Percentiles rank a stretch among this genome's conserved stretches.
These are phyloP conservation scores for Spiromastix sp. DNA, from an alignment of 2,329 filamentous ascomycete species.

Conservation along the genomic window DNA sequence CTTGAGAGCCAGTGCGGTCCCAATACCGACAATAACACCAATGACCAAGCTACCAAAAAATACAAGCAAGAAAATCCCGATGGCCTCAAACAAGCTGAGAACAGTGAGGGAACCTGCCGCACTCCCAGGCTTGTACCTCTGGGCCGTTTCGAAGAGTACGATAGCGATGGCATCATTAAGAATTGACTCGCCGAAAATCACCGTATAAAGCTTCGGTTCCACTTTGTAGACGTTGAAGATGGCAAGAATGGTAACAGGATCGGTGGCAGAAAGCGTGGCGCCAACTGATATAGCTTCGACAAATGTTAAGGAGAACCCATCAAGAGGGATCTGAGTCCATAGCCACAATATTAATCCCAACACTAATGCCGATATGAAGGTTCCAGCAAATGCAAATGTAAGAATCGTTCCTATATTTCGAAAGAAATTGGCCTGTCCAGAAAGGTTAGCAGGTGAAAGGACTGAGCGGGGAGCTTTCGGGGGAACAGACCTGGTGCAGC, in stretches of 20 bases:
- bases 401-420: conserved; percentile 94
- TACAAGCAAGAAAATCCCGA: conserved; percentile 87
- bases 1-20: conserved; percentile 79
- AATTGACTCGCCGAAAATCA: conserved; percentile 98
- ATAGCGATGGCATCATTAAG: conserved; percentile 97
- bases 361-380: conserved; percentile 93
- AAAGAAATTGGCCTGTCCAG: conserved; percentile 75
- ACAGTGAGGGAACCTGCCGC: conserved; percentile 61
- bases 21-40: conserved; percentile 76
- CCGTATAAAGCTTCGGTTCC: conserved; percentile 94
- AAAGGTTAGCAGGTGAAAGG: conserved; percentile 4
- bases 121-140: conserved; percentile 73
- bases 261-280: conserved; percentile 90
- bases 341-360: conserved; percentile 80
- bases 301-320: conserved; percentile 77
- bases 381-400: conserved; percentile 94
- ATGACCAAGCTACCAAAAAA: conserved; percentile 93
- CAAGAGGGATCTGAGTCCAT: conserved; percentile 78
- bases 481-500: conserved; percentile 63
- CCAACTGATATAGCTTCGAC: conserved; percentile 95
- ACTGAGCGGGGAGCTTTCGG: not conserved
- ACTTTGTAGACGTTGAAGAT: conserved; percentile 99
- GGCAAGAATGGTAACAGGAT: conserved; percentile 93
- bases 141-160: conserved; percentile 94
- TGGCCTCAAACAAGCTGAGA: conserved; percentile 77